A percentile compares a stretch with the other conserved stretches of the same genome.
phyloP scores from a whole-genome alignment of 2,329 filamentous ascomycete genomes.

The Clonostachys byssicola region DNA sequence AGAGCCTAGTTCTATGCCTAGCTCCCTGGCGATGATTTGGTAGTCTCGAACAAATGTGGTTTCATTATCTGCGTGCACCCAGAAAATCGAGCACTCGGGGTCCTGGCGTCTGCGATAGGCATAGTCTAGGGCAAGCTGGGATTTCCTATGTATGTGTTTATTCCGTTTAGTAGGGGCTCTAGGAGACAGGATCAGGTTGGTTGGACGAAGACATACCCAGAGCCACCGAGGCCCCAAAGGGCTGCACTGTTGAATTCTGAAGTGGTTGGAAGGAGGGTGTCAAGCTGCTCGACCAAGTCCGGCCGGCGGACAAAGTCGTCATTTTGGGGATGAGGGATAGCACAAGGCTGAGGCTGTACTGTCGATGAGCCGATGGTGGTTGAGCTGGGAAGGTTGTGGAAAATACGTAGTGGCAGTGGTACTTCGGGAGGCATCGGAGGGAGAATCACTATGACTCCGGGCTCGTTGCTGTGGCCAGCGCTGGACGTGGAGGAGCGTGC shows the following conservation, averaged over 20 bases:
- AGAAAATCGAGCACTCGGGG: conserved; percentile 21
- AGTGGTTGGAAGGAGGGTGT: conserved; percentile 9
- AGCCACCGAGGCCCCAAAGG: conserved; percentile 17
- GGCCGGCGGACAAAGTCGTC: conserved; percentile 13
- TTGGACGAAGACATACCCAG: conserved; percentile 13
- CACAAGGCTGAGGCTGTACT: too few species aligned
- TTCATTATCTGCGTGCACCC: conserved; percentile 23
- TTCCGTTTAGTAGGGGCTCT: not conserved
- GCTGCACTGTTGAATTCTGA: conserved; percentile 7
- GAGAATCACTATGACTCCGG: too few species aligned
- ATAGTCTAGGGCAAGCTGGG: conserved; percentile 27
- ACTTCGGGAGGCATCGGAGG: too few species aligned
- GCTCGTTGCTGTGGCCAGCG: too few species aligned
- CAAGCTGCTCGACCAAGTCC: conserved; percentile 9
- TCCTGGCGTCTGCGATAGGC: conserved; percentile 12
- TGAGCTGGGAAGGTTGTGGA: too few species aligned
- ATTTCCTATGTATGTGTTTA: conserved; percentile 16
- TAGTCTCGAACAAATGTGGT: conserved; percentile 20
- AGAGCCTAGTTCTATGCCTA: conserved; percentile 13
- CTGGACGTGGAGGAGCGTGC: too few species aligned
- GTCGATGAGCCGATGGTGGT: too few species aligned
- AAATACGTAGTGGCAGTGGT: too few species aligned
- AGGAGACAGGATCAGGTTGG: not conserved
- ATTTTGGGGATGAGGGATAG: conserved; percentile 14
- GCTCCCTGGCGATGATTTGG: conserved; percentile 10